Conservation (phyloP, 2,329 filamentous ascomycete species). For the Sordariomycetes sp. region DNA sequence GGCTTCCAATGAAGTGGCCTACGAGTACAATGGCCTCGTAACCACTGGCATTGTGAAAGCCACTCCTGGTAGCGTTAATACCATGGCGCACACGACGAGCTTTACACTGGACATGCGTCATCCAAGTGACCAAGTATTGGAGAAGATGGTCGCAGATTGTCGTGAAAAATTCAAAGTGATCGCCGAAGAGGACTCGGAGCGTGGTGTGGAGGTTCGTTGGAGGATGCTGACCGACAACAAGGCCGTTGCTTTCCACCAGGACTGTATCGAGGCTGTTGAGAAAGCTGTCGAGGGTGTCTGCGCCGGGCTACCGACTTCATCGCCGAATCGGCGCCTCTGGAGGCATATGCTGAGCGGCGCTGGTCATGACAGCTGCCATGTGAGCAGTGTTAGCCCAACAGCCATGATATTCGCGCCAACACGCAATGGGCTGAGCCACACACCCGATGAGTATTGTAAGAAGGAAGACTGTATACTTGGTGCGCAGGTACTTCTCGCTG, state of each 20-base stretch:
- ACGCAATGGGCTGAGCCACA: conserved; percentile 25
- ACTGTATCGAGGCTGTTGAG: conserved; percentile 57
- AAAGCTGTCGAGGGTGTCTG: conserved; percentile 45
- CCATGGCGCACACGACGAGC: no score
- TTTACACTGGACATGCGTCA: conserved; percentile 61
- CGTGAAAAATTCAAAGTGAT: conserved; percentile 16
- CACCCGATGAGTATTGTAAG: conserved; percentile 24
- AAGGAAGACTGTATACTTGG: conserved; percentile 26
- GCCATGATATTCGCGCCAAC: conserved; percentile 29
- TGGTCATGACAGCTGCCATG: conserved; percentile 27
- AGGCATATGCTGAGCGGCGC: conserved; percentile 25
- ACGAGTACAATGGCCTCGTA: conserved; percentile 13
- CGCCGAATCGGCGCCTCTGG: conserved; percentile 31
- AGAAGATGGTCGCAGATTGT: conserved; percentile 10
- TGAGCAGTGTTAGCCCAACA: conserved; percentile 20
- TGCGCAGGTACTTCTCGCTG: no score
- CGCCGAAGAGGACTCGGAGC: conserved; percentile 11
- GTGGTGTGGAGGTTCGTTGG: no score
- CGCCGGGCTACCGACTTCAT: no score
- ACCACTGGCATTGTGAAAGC: conserved; percentile 20
- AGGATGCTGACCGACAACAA: conserved; percentile 49
- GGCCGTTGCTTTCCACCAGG: conserved; percentile 53
- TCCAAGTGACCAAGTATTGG: conserved; percentile 37
- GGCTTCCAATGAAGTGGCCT: conserved; percentile 15
- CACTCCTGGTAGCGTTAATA: no score